Conservation (phyloP, 805 yeast species). For the Kuraishia hungarica region DNA sequence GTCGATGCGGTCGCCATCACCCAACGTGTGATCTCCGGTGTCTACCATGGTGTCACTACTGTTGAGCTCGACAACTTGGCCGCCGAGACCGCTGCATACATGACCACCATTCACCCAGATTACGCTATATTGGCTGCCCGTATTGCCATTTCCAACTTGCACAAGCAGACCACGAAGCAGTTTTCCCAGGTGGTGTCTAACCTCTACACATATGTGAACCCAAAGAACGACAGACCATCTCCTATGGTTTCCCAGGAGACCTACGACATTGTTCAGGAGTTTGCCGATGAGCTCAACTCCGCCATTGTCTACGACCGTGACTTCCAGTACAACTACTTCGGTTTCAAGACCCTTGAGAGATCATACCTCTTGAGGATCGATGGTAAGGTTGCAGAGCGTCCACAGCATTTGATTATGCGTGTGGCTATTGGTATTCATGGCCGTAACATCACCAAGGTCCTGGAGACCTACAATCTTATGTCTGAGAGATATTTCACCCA, state of each 20-base stretch:
- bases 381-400: slow-evolving; percentile 75
- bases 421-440: slow-evolving; percentile 91
- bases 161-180: slow-evolving; percentile 85
- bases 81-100: slow-evolving; percentile 95
- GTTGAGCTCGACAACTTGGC: slow-evolving; percentile 73
- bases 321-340: slow-evolving; percentile 72
- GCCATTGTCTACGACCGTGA: slow-evolving; percentile 72
- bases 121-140: slow-evolving; percentile 93
- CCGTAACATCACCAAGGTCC: slow-evolving; percentile 47
- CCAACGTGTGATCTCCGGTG: slow-evolving; percentile 92
- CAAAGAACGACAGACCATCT: slow-evolving; percentile 56
- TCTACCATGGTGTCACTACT: slow-evolving; percentile 95
- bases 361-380: slow-evolving; percentile 67
- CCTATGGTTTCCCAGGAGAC: slow-evolving; percentile 70
- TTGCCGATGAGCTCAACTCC: slow-evolving; percentile 61
- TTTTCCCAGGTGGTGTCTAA: slow-evolving; percentile 72
- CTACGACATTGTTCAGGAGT: slow-evolving; percentile 49
- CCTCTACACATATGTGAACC: slow-evolving; percentile 71
- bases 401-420: slow-evolving; percentile 84
- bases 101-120: slow-evolving; percentile 98
- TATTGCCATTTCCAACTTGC: slow-evolving; percentile 88
- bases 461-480: slow-evolving; percentile 85
- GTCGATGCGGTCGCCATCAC: slow-evolving; percentile 95
- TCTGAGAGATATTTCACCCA: slow-evolving; percentile 83
- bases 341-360: slow-evolving; percentile 85